These are phyloP conservation scores for Coelastrella sp. DNA, from an alignment of 139 green algal genomes.

Conservation along the genomic window DNA sequence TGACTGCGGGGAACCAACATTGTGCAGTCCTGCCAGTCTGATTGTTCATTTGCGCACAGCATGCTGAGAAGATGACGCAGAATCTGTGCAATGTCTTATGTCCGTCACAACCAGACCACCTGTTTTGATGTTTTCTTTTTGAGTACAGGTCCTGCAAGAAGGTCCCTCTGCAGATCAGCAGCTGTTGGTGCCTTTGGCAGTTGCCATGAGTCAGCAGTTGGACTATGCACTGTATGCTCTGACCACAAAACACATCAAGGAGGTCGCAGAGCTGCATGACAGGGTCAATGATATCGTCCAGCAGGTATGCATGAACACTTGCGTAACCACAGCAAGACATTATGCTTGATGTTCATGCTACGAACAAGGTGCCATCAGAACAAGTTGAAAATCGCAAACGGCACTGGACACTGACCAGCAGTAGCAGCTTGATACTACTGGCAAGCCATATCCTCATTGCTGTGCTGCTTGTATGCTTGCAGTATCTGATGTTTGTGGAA, in stretches of 20 bases:
- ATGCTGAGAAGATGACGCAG: background rate
- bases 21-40: too few species aligned
- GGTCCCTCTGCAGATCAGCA: constrained; percentile 45
- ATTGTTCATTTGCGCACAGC: too few species aligned
- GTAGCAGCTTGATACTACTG: too few species aligned
- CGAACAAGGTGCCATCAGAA: too few species aligned
- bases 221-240: constrained; percentile 70
- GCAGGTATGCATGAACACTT: constrained; percentile 31
- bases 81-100: background rate
- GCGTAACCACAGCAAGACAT: too few species aligned
- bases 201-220: constrained; percentile 85
- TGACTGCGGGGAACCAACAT: too few species aligned
- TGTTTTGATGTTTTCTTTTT: background rate
- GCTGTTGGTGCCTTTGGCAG: constrained; percentile 80
- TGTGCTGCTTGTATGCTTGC: too few species aligned
- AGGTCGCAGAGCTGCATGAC: constrained; percentile 87
- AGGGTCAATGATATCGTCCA: constrained; percentile 72
- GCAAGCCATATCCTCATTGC: too few species aligned
- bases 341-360: too few species aligned
- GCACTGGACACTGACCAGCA: too few species aligned
- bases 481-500: constrained; percentile 38
- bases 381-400: too few species aligned
- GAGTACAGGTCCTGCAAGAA: constrained; percentile 16
- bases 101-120: too few species aligned
- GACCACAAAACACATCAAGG: constrained; percentile 81